Conservation (phyloP, 352 stramenopile genomes). For the Phytophthora pini region DNA sequence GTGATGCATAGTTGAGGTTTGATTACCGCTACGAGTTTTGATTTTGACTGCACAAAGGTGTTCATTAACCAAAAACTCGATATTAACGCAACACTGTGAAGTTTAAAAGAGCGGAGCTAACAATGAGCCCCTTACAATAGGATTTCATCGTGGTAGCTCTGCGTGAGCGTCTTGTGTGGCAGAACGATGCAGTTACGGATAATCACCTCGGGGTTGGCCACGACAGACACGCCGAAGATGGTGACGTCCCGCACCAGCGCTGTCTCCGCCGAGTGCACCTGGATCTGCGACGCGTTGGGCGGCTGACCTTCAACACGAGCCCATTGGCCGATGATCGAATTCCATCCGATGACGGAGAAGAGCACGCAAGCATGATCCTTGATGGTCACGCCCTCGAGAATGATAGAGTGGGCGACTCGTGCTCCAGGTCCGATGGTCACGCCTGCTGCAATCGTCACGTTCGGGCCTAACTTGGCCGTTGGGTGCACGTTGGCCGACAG, state of each 20-base stretch:
- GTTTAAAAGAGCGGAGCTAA: slow-evolving; percentile 24
- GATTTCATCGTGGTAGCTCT: slow-evolving; percentile 92
- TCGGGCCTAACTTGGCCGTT: slow-evolving; percentile 87
- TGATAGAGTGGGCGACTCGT: slow-evolving; percentile 88
- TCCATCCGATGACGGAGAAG: slow-evolving; percentile 90
- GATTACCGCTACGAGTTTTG: too few species aligned
- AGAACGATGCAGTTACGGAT: slow-evolving; percentile 92
- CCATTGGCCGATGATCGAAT: slow-evolving; percentile 90
- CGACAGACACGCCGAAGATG: slow-evolving; percentile 90
- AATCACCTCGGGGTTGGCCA: slow-evolving; percentile 87
- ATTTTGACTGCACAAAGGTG: not conserved
- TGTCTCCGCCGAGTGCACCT: slow-evolving; percentile 71
- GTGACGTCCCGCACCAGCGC: slow-evolving; percentile 88
- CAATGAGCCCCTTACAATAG: slow-evolving; percentile 66
- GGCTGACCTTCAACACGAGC: slow-evolving; percentile 84
- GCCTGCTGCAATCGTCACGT: slow-evolving; percentile 85
- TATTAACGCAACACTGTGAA: slow-evolving; percentile 28
- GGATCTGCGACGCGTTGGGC: slow-evolving; percentile 79
- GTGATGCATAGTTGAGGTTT: too few species aligned
- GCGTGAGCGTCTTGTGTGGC: slow-evolving; percentile 86
- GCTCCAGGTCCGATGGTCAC: slow-evolving; percentile 85
- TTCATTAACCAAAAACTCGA: slow-evolving; percentile 25
- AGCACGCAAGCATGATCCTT: slow-evolving; percentile 90
- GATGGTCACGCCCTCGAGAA: slow-evolving; percentile 88
- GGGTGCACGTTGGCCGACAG: slow-evolving; percentile 80